Percentiles rank a stretch among this genome's conserved stretches.
Evolutionary conservation across 2,329 filamentous ascomycete genomes (phyloP).

Genomic region (Arthrobotrys pseudoclavata): DNA sequence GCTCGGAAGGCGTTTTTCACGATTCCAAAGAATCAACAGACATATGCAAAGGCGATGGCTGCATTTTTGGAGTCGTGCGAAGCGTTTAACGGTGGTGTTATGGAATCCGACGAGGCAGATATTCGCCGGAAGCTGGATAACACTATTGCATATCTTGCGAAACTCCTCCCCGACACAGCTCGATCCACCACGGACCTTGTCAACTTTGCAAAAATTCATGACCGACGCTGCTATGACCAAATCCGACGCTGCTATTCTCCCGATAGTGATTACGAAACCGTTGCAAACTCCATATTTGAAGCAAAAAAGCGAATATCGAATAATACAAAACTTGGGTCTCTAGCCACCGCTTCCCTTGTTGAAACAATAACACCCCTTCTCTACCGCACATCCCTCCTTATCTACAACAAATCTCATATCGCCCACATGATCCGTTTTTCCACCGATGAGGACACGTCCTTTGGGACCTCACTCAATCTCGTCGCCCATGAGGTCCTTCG

Average conservation of each 20-base stretch:
- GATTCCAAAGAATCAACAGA: slow-evolving; percentile 82
- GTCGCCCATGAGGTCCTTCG: slow-evolving; percentile 88
- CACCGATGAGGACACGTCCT: slow-evolving; percentile 78
- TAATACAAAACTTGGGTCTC: slow-evolving; percentile 68
- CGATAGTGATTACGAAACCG: slow-evolving; percentile 91
- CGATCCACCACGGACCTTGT: slow-evolving; percentile 82
- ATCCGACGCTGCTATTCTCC: slow-evolving; percentile 86
- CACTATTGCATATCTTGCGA: slow-evolving; percentile 79
- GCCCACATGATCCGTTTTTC: slow-evolving; percentile 89
- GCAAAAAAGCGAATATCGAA: slow-evolving; percentile 83
- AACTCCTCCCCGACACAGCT: slow-evolving; percentile 78
- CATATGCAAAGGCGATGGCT: slow-evolving; percentile 79
- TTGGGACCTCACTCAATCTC: slow-evolving; percentile 71
- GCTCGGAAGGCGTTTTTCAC: slow-evolving; percentile 91
- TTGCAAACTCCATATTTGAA: slow-evolving; percentile 90
- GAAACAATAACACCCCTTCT: slow-evolving; percentile 86
- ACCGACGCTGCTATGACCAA: slow-evolving; percentile 89
- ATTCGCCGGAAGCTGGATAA: slow-evolving; percentile 78
- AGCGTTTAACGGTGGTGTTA: slow-evolving; percentile 87
- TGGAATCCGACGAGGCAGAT: slow-evolving; percentile 77
- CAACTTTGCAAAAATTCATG: slow-evolving; percentile 91
- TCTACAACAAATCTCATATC: slow-evolving; percentile 95
- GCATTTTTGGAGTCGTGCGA: slow-evolving; percentile 88
- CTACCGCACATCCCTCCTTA: slow-evolving; percentile 83
- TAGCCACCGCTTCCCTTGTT: slow-evolving; percentile 68